These are phyloP conservation scores for Nelumbo lutea DNA, from an alignment of 164 flowering plant species.

Conservation along the genomic window DNA sequence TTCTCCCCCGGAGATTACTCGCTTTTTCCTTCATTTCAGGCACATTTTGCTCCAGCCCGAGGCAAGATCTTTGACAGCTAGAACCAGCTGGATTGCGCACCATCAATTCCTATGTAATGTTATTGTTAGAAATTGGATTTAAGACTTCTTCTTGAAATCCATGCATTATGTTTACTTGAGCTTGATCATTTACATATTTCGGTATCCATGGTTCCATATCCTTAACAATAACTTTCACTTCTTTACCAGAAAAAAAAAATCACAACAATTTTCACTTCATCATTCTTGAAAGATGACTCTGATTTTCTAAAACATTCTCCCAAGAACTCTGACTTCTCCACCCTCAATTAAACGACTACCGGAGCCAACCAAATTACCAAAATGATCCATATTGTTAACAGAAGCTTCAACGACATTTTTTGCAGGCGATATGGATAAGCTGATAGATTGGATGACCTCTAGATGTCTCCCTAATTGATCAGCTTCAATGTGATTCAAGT, in stretches of 20 bases:
- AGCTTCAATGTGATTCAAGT: conserved; percentile 25
- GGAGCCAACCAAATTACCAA: conserved; percentile 10
- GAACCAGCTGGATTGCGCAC: too few relatives aligned
- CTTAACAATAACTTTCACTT: conserved; percentile 22
- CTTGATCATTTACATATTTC: conserved; percentile 16
- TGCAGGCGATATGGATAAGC: conserved; percentile 24
- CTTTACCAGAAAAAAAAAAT: too few relatives aligned
- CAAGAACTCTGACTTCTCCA: conserved; percentile 26
- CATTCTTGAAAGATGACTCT: conserved; percentile 25
- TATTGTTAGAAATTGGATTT: conserved; percentile 9
- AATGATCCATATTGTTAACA: conserved; percentile 12
- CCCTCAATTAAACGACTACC: conserved; percentile 20
- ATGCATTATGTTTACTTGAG: conserved; percentile 12
- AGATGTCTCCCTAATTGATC: conserved; percentile 44
- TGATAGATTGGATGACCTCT: conserved; percentile 32
- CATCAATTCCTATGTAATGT: not conserved
- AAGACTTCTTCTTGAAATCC: conserved; percentile 17
- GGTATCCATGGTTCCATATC: conserved; percentile 8
- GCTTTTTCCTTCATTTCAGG: too few relatives aligned
- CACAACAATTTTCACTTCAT: conserved; percentile 9
- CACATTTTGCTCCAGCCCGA: too few relatives aligned
- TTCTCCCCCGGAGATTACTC: too few relatives aligned
- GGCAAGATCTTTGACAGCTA: too few relatives aligned
- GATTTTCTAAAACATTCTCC: conserved; percentile 39
- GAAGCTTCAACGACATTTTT: conserved; percentile 31